Evolutionary conservation across 352 stramenopile genomes (phyloP), one percentile per base, ranked within the genome.

Genomic region (Phytophthora aleatoria): DNA sequence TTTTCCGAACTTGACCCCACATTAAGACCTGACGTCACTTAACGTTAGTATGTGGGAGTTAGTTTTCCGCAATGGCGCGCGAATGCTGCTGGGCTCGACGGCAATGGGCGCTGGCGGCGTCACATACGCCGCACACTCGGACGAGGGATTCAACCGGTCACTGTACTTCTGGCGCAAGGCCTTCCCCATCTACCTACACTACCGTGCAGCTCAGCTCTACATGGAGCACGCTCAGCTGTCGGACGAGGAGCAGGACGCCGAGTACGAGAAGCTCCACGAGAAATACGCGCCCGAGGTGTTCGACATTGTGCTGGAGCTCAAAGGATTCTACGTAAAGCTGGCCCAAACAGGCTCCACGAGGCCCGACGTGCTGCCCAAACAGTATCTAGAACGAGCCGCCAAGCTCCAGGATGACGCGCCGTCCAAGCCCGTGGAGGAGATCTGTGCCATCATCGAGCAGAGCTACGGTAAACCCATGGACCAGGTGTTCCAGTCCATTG

Each of bases 301-400:
- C 38, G 88, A 87, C 31, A 93, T 96, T 54, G 80, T 96, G 28
- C 64, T 94, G 5, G 73, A 89, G 44, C 79, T 96, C 61, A 94
- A 94, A 67, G 88, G 88, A 0, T 96, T 96, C 45, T 96, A 96
- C 70, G 83, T 96, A 60, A 96, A 96, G 58, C 62, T 96, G 24
- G 88, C 85, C 7, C 88, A 96, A 59, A 85, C 89, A 1, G 85
- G 85, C 20, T 94, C 86, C 24, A 95, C 86, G 48, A 73, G 88
- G 8, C 82, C 85, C 16, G 88, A 96, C 57, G 85, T 96, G 53
- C 64, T 96, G 50, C 81, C 88, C 36, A 85, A 88, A 56, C 84
- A 91, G 64, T 96, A 94, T 61, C 50, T 96, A 16, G 75, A 90
- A 20, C 83, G 83, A 27, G 83, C 83, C 3, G 70, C 73, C n/a